A percentile compares a stretch with the other conserved stretches of the same genome.
Conservation (phyloP, 345 rosid species). For the Sapria himalayana region DNA sequence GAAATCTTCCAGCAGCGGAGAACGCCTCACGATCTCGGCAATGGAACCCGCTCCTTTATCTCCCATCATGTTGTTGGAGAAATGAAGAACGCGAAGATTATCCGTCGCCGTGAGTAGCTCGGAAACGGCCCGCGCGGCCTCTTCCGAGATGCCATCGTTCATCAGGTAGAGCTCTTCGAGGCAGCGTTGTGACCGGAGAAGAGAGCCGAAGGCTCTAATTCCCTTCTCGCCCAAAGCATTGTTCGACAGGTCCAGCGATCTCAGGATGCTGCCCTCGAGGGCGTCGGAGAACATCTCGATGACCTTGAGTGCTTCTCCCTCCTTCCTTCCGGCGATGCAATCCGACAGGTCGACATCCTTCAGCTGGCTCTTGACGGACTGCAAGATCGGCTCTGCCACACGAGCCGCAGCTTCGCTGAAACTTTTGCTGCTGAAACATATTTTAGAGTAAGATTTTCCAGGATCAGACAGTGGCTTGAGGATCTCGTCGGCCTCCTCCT, state of each 20-base stretch:
- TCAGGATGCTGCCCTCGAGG: slow-evolving; percentile 45
- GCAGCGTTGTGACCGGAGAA: slow-evolving; percentile 45
- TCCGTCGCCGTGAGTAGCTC: slow-evolving; percentile 78
- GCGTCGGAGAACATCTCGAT: slow-evolving; percentile 65
- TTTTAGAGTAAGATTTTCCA: slow-evolving; percentile 51
- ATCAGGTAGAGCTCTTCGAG: slow-evolving; percentile 68
- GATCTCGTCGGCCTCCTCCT: slow-evolving; percentile 70
- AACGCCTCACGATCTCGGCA: slow-evolving; percentile 41
- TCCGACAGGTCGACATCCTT: slow-evolving; percentile 80
- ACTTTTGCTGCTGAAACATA: slow-evolving; percentile 87
- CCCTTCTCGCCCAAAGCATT: slow-evolving; percentile 95
- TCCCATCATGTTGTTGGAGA: slow-evolving; percentile 88
- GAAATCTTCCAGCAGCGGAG: slow-evolving; percentile 50
- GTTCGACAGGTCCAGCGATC: slow-evolving; percentile 52
- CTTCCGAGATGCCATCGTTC: slow-evolving; percentile 85
- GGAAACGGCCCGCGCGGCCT: slow-evolving; percentile 67
- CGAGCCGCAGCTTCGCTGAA: slow-evolving; percentile 63
- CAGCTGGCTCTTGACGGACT: slow-evolving; percentile 46
- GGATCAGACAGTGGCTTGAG: slow-evolving; percentile 50
- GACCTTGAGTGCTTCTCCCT: slow-evolving; percentile 71
- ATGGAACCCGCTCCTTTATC: slow-evolving; percentile 67
- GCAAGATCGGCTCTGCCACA: slow-evolving; percentile 59
- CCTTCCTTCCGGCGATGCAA: slow-evolving; percentile 77
- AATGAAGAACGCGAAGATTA: slow-evolving; percentile 57
- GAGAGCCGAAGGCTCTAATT: slow-evolving; percentile 58